These are phyloP conservation scores for Blumeriella jaapii DNA, from an alignment of 2,329 filamentous ascomycete genomes.

Conservation along the genomic window DNA sequence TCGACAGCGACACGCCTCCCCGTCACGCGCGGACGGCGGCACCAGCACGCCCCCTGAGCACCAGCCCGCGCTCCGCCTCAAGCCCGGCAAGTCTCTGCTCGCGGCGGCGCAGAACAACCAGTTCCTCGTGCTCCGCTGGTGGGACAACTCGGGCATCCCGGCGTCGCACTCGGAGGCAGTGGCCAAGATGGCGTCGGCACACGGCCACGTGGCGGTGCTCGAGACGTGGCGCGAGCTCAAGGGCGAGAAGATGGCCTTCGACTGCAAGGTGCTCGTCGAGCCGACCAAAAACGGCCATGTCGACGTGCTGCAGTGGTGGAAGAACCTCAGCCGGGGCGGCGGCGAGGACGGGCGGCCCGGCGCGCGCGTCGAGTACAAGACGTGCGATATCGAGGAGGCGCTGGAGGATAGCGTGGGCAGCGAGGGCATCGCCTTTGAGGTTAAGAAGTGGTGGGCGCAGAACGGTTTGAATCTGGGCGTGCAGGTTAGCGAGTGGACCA, in stretches of 20 bases:
- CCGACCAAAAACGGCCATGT: constrained; percentile 82
- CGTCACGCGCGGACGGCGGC: constrained; percentile 11
- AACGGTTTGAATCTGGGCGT: constrained; percentile 60
- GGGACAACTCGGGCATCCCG: constrained; percentile 71
- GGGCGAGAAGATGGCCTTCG: constrained; percentile 66
- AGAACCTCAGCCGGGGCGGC: constrained; percentile 42
- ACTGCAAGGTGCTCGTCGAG: constrained; percentile 72
- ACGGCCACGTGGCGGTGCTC: constrained; percentile 74
- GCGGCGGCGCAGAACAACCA: constrained; percentile 76
- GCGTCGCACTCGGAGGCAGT: constrained; percentile 72
- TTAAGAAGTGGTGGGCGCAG: constrained; percentile 77
- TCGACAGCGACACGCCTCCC: constrained; percentile 17
- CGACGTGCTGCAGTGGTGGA: constrained; percentile 87
- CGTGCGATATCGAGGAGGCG: constrained; percentile 90
- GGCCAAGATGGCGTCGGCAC: constrained; percentile 71
- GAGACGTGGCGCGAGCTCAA: constrained; percentile 71
- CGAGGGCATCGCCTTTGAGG: constrained; percentile 51
- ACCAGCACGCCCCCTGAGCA: constrained; percentile 12
- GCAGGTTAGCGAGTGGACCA: constrained; percentile 63
- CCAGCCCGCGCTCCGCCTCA: constrained; percentile 42
- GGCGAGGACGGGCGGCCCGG: constrained; percentile 40
- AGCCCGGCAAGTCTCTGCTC: constrained; percentile 74
- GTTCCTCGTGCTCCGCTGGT: constrained; percentile 71
- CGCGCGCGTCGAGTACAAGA: constrained; percentile 80
- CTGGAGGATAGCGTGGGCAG: constrained; percentile 69